These are phyloP conservation scores for Heterobasidion irregulare DNA, from an alignment of 1,284 basidiomycete genomes.

Conservation along the genomic window DNA sequence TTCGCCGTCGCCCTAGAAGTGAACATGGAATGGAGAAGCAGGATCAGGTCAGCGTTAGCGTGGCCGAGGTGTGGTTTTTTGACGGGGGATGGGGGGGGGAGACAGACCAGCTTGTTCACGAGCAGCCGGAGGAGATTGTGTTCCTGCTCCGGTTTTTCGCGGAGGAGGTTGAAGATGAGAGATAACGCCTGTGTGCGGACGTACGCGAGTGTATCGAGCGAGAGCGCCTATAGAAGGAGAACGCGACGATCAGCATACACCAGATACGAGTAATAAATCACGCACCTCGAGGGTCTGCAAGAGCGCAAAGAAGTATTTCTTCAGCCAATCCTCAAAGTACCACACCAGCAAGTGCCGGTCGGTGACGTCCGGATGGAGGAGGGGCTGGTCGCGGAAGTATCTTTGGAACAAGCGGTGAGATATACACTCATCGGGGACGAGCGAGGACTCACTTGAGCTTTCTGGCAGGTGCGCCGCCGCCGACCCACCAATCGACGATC, in stretches of 20 bases:
- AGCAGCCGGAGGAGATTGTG: slow-evolving; percentile 90
- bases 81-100: not conserved
- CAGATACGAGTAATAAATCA: slow-evolving; percentile 1
- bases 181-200: slow-evolving; percentile 22
- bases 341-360: slow-evolving; percentile 76
- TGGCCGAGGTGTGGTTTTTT: not conserved
- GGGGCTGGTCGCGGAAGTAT: slow-evolving; percentile 89
- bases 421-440: not conserved
- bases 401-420: slow-evolving; percentile 27
- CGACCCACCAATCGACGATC: slow-evolving; percentile 95
- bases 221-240: slow-evolving; percentile 49
- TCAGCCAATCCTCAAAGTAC: slow-evolving; percentile 96
- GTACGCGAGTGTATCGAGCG: slow-evolving; percentile 85
- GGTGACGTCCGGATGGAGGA: slow-evolving; percentile 59
- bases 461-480: slow-evolving; percentile 72
- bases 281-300: slow-evolving; percentile 84
- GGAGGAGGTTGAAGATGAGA: slow-evolving; percentile 74
- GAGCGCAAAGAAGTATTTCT: slow-evolving; percentile 93
- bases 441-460: slow-evolving; percentile 66
- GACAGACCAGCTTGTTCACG: slow-evolving; percentile 85
- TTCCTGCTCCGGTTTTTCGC: slow-evolving; percentile 94
- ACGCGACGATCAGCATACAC: slow-evolving; percentile 9
- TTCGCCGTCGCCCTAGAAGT: slow-evolving; percentile 79
- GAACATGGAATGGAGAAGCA: not conserved
- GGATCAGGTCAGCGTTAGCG: not conserved